These are phyloP conservation scores for Herpetomonas samuelpessoai DNA, from an alignment of 208 protist genomes.

Conservation along the genomic window DNA sequence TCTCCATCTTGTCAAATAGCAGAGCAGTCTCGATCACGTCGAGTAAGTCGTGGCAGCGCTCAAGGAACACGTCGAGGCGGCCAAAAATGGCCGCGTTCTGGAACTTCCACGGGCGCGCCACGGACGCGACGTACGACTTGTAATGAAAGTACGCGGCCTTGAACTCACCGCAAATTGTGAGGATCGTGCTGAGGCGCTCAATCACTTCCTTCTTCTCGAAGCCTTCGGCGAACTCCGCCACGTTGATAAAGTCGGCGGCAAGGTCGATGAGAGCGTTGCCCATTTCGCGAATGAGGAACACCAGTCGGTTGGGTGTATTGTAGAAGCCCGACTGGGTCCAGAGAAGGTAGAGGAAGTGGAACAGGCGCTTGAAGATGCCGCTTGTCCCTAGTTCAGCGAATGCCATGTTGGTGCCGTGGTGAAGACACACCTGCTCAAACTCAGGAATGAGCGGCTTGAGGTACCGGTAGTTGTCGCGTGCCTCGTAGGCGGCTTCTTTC, in stretches of 20 bases:
- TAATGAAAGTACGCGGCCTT: slow-evolving; percentile 94
- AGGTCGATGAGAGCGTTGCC: slow-evolving; percentile 95
- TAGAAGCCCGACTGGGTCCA: slow-evolving; percentile 94
- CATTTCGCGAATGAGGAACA: slow-evolving; percentile 94
- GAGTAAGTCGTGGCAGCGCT: slow-evolving; percentile 95
- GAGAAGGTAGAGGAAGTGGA: slow-evolving; percentile 92
- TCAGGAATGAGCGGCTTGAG: slow-evolving; percentile 85
- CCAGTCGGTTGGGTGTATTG: slow-evolving; percentile 90
- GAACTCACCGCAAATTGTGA: slow-evolving; percentile 91
- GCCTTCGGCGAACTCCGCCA: slow-evolving; percentile 89
- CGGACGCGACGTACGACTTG: slow-evolving; percentile 84
- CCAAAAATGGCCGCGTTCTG: slow-evolving; percentile 95
- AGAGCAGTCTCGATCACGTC: slow-evolving; percentile 94
- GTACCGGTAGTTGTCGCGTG: slow-evolving; percentile 91
- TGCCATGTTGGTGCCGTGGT: slow-evolving; percentile 43
- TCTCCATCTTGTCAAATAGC: slow-evolving; percentile 96
- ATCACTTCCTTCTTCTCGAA: slow-evolving; percentile 94
- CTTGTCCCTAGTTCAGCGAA: slow-evolving; percentile 78
- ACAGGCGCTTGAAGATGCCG: slow-evolving; percentile 86
- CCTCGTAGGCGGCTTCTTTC: slow-evolving; percentile 82
- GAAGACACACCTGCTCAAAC: slow-evolving; percentile 80
- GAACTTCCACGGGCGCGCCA: slow-evolving; percentile 91
- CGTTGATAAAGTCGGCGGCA: slow-evolving; percentile 87
- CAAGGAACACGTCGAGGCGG: slow-evolving; percentile 94
- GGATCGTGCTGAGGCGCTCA: slow-evolving; percentile 77